Evolutionary conservation across 2,329 filamentous ascomycete genomes (phyloP).

Genomic region (Thermothelomyces thermophilus): DNA sequence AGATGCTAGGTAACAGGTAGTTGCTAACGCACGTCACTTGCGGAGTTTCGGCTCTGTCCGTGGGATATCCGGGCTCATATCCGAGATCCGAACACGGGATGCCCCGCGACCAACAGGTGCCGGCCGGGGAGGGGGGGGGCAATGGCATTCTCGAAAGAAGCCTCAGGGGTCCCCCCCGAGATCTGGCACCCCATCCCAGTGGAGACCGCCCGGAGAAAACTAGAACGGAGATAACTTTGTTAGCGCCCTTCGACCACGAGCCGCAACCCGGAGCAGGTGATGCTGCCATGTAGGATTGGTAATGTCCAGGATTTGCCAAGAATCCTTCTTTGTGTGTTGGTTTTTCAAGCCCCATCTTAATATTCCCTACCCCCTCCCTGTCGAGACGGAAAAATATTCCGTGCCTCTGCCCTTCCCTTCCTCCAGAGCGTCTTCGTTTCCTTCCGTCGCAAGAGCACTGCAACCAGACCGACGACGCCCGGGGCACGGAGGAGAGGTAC

Average conservation of each 20-base stretch:
- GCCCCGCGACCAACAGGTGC: not conserved
- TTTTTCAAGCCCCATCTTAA: not conserved
- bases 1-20: too few relatives aligned
- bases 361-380: not conserved
- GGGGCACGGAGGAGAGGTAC: conserved; percentile 6
- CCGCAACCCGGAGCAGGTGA: conserved; percentile 6
- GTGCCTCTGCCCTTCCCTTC: not conserved
- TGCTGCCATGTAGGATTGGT: conserved; percentile 6
- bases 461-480: not conserved
- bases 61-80: not conserved
- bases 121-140: not conserved
- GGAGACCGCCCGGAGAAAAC: conserved; percentile 1
- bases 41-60: not conserved
- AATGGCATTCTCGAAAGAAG: not conserved
- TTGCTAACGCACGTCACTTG: too few relatives aligned
- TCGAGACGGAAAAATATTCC: not conserved
- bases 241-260: conserved; percentile 11
- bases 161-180: too few relatives aligned
- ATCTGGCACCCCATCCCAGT: conserved; percentile 7
- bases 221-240: conserved; percentile 1
- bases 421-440: not conserved
- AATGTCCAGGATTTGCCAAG: conserved; percentile 13
- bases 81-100: not conserved
- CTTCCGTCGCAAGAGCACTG: not conserved
- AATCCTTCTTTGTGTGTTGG: not conserved